Evolutionary conservation across 441 rosid species (phyloP).

Genomic region (Erodium texanum): DNA sequence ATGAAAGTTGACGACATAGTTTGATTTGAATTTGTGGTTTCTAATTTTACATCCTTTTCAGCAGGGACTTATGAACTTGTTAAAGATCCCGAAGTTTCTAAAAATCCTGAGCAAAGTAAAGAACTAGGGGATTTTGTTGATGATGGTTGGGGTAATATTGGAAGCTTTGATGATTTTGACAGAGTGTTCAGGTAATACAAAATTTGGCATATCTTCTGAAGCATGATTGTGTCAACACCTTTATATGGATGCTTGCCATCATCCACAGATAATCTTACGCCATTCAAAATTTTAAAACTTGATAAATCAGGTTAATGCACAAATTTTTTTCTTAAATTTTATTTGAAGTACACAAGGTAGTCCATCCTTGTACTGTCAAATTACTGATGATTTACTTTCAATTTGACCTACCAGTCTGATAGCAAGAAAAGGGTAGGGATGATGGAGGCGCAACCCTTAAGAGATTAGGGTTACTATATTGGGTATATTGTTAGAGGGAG

Average conservation of each 20-base stretch:
- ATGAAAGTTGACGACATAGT: conserved; percentile 16
- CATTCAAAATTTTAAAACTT: not conserved
- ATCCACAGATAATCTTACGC: not conserved
- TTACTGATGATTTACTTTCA: not conserved
- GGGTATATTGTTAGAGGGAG: too few species aligned
- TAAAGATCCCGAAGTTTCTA: conserved; percentile 13
- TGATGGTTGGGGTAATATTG: conserved; percentile 81
- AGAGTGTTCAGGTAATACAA: conserved; percentile 78
- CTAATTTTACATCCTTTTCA: conserved; percentile 27
- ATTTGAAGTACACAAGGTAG: too few species aligned
- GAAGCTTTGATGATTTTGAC: conserved; percentile 96
- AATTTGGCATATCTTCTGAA: conserved; percentile 15
- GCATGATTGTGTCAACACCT: conserved; percentile 4
- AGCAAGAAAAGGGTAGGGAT: too few species aligned
- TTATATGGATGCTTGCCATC: not conserved
- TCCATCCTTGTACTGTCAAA: too few species aligned
- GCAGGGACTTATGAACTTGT: conserved; percentile 38
- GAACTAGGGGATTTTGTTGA: conserved; percentile 76
- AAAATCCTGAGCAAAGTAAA: conserved; percentile 45
- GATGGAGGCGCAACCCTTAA: too few species aligned
- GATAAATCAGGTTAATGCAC: not conserved
- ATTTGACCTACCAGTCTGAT: not conserved
- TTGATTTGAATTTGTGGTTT: conserved; percentile 17
- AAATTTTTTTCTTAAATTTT: too few species aligned
- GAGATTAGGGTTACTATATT: too few species aligned